These are phyloP conservation scores for Paecilomyces dactylethromorphus DNA, from an alignment of 2,329 filamentous ascomycete genomes.

Conservation along the genomic window DNA sequence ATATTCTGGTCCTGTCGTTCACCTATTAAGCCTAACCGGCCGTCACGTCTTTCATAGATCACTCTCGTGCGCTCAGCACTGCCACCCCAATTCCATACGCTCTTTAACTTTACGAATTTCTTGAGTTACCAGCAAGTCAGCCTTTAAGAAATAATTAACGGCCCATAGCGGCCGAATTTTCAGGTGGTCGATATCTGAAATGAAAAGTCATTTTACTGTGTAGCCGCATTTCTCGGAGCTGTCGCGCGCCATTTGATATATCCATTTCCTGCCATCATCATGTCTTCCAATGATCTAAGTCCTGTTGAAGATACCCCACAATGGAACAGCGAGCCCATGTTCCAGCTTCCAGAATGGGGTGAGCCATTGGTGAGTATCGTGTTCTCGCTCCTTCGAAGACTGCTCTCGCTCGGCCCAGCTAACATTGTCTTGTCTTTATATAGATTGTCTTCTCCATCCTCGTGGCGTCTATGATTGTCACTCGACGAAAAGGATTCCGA, in stretches of 20 bases:
- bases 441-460: constrained; percentile 48
- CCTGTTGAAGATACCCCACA: not conserved
- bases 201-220: not conserved
- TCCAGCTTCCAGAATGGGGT: constrained; percentile 4
- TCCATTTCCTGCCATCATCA: not conserved
- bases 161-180: not conserved
- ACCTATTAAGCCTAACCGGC: not conserved
- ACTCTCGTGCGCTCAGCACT: not conserved
- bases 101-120: not conserved
- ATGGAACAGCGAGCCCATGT: constrained; percentile 7
- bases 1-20: not conserved
- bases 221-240: not conserved
- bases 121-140: not conserved
- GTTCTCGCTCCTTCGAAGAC: not conserved
- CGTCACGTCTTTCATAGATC: not conserved
- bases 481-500: constrained; percentile 38
- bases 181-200: not conserved
- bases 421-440: not conserved
- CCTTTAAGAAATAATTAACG: not conserved
- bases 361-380: constrained; percentile 3
- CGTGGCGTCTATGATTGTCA: constrained; percentile 43
- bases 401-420: not conserved
- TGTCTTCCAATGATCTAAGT: constrained; percentile 1
- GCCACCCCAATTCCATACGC: not conserved
- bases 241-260: not conserved